Evolutionary conservation across 2,329 filamentous ascomycete species (phyloP).

Genomic region (Pseudogymnoascus sp.): DNA sequence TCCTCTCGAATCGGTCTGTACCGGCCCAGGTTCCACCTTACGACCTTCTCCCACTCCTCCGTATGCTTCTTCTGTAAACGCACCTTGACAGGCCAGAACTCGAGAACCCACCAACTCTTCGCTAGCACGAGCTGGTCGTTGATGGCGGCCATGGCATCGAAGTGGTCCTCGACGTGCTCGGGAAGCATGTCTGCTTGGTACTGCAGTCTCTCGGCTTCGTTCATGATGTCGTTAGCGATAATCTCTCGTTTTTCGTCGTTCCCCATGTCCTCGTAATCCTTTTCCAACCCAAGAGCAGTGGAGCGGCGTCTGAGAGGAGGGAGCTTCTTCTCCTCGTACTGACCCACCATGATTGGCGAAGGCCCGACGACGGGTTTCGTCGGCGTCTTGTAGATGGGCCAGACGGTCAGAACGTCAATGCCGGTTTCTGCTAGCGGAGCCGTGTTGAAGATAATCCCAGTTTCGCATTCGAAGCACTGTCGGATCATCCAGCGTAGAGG

Average conservation of each 20-base stretch:
- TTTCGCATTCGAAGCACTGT: conserved; percentile 41
- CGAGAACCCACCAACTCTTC: conserved; percentile 38
- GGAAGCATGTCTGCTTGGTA: conserved; percentile 27
- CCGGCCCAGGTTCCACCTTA: conserved; percentile 34
- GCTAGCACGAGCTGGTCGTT: conserved; percentile 35
- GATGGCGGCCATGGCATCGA: conserved; percentile 35
- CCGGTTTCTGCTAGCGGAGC: conserved; percentile 35
- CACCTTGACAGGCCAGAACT: conserved; percentile 38
- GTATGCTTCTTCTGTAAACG: conserved; percentile 27
- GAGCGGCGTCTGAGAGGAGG: conserved; percentile 30
- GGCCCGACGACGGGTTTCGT: conserved; percentile 30
- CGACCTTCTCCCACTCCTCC: conserved; percentile 33
- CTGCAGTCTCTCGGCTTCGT: conserved; percentile 9
- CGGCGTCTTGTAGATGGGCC: conserved; percentile 32
- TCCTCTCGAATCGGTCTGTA: conserved; percentile 32
- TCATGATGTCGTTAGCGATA: background rate
- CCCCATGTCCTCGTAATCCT: conserved; percentile 21
- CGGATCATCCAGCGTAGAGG: conserved; percentile 43
- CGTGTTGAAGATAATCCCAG: conserved; percentile 38
- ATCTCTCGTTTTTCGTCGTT: conserved; percentile 11
- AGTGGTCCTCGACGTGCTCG: conserved; percentile 38
- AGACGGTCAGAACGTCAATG: conserved; percentile 37
- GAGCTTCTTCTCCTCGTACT: conserved; percentile 30
- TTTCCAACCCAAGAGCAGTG: conserved; percentile 25
- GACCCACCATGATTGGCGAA: conserved; percentile 31